These are phyloP conservation scores for Phytophthora cactorum DNA, from an alignment of 352 stramenopile species.

Conservation along the genomic window DNA sequence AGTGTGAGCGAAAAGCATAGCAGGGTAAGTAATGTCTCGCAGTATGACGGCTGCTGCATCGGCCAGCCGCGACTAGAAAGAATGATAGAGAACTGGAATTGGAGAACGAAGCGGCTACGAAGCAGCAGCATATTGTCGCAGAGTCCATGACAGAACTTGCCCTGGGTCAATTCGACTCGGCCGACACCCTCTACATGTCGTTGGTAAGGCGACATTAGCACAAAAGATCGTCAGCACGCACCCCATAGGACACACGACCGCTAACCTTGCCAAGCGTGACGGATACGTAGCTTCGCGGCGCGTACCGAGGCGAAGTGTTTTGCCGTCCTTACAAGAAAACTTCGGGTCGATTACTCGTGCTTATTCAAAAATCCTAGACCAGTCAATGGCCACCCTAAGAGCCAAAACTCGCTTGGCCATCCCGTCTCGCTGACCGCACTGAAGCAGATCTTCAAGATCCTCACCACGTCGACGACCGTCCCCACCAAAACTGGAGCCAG, in stretches of 20 bases:
- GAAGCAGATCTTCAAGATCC: slow-evolving; percentile 58
- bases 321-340: slow-evolving; percentile 43
- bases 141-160: slow-evolving; percentile 17
- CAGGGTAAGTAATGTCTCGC: too few relatives aligned
- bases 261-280: slow-evolving; percentile 55
- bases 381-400: slow-evolving; percentile 6
- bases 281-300: slow-evolving; percentile 49
- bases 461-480: slow-evolving; percentile 13
- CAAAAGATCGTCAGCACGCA: slow-evolving; percentile 92
- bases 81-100: too few relatives aligned
- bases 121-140: background rate
- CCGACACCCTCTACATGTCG: slow-evolving; percentile 10
- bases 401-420: slow-evolving; percentile 51
- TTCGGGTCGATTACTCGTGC: slow-evolving; percentile 53
- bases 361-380: slow-evolving; percentile 64
- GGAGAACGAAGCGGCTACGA: too few relatives aligned
- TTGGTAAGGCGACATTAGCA: slow-evolving; percentile 13
- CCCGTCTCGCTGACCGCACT: slow-evolving; percentile 87
- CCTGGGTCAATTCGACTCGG: slow-evolving; percentile 29
- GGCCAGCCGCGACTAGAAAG: too few relatives aligned
- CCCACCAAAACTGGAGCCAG: background rate
- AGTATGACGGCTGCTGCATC: too few relatives aligned
- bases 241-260: slow-evolving; percentile 66
- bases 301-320: slow-evolving; percentile 58
- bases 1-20: too few relatives aligned